A percentile compares a stretch with the other conserved stretches of the same genome.
phyloP scores from a whole-genome alignment of 371 early-diverging fungal genomes.

The Mortierella sp. region DNA sequence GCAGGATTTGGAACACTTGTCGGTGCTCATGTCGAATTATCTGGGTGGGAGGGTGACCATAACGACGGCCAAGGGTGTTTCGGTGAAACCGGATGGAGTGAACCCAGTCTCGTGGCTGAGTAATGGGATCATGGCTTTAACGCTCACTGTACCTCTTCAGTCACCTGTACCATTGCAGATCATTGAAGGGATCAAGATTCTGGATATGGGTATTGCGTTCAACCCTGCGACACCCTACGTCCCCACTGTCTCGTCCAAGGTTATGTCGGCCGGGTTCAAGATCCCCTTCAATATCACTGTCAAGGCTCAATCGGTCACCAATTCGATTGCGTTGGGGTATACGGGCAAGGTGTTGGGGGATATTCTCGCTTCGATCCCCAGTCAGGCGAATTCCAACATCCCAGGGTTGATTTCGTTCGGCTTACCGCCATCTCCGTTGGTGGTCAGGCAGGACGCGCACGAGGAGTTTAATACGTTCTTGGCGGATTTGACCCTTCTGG shows the following conservation, averaged over 20 bases:
- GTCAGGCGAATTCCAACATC: constrained; percentile 50
- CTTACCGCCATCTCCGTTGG: constrained; percentile 47
- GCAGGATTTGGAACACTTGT: constrained; percentile 59
- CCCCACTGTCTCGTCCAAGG: constrained; percentile 59
- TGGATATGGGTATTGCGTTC: constrained; percentile 64
- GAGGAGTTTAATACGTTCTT: constrained; percentile 33
- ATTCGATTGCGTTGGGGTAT: constrained; percentile 63
- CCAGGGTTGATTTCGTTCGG: constrained; percentile 61
- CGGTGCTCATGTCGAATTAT: constrained; percentile 64
- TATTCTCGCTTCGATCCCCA: constrained; percentile 6
- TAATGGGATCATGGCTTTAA: constrained; percentile 61
- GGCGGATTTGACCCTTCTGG: constrained; percentile 55
- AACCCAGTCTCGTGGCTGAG: constrained; percentile 68
- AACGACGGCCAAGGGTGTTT: constrained; percentile 68
- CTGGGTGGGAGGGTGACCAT: constrained; percentile 64
- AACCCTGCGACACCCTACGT: constrained; percentile 58
- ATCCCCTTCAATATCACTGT: constrained; percentile 69
- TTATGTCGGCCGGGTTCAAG: constrained; percentile 61
- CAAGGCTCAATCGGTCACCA: constrained; percentile 62
- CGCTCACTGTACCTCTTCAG: constrained; percentile 29
- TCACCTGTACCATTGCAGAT: constrained; percentile 59
- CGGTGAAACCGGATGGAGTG: constrained; percentile 68
- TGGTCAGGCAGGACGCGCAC: constrained; percentile 9
- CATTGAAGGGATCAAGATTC: constrained; percentile 61
- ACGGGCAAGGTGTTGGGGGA: constrained; percentile 58